phyloP scores from a whole-genome alignment of 2,329 filamentous ascomycete genomes.

The Gnomoniopsis sp. region DNA sequence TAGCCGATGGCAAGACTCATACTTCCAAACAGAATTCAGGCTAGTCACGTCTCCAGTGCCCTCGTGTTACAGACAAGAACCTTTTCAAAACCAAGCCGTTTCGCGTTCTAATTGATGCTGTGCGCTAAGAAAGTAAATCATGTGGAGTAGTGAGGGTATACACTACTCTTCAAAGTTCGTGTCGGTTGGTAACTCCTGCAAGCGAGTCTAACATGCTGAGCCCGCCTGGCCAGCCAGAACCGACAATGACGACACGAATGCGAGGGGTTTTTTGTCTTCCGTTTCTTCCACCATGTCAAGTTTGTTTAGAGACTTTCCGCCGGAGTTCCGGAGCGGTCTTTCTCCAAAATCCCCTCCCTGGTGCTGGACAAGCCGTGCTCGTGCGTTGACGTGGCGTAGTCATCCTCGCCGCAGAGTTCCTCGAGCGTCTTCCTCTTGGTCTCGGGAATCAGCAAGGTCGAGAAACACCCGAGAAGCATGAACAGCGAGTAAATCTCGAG shows the following conservation, averaged over 20 bases:
- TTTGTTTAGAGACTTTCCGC: slow-evolving; percentile 7
- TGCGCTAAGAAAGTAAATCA: background rate
- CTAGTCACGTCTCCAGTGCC: background rate
- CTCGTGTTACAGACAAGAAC: background rate
- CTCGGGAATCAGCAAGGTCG: slow-evolving; percentile 68
- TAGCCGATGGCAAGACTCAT: background rate
- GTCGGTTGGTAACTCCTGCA: background rate
- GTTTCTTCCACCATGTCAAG: background rate
- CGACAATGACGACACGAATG: background rate
- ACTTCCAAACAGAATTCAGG: background rate
- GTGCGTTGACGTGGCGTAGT: slow-evolving; percentile 1
- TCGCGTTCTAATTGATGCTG: slow-evolving; percentile 4
- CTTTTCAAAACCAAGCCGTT: background rate
- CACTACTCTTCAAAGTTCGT: background rate
- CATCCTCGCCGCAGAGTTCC: slow-evolving; percentile 41
- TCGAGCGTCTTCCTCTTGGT: slow-evolving; percentile 73
- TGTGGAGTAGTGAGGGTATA: background rate
- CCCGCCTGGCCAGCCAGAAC: background rate
- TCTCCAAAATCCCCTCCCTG: slow-evolving; percentile 8
- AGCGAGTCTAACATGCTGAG: background rate
- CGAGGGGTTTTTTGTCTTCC: background rate
- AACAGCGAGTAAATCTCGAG: slow-evolving; percentile 73
- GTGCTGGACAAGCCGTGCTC: background rate
- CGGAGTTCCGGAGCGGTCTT: slow-evolving; percentile 2
- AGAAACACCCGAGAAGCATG: slow-evolving; percentile 70